Conservation (phyloP, 2,329 filamentous ascomycete species). For the Periconia sp. region DNA sequence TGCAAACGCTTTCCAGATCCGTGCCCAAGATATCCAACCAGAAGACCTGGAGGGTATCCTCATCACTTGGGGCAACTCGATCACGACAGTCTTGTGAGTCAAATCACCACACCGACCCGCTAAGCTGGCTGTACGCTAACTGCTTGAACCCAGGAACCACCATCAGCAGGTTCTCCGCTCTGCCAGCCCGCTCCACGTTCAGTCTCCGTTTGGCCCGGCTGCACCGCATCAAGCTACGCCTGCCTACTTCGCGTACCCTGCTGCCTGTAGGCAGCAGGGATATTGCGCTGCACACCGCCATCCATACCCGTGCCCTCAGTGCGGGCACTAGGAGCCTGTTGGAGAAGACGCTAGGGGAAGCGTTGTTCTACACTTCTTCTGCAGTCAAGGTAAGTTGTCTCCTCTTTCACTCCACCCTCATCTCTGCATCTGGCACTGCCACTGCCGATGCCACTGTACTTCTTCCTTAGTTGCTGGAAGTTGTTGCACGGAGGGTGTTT, state of each 20-base stretch:
- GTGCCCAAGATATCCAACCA: slow-evolving; percentile 18
- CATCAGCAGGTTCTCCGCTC: slow-evolving; percentile 19
- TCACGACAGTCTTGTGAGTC: slow-evolving; percentile 17
- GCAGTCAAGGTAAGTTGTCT: neutral
- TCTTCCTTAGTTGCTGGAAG: too few species aligned
- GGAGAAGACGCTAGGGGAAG: too few species aligned
- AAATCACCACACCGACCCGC: neutral
- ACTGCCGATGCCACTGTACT: neutral
- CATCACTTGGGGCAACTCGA: slow-evolving; percentile 11
- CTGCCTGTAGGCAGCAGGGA: slow-evolving; percentile 9
- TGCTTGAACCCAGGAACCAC: slow-evolving; percentile 6
- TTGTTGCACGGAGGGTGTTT: too few species aligned
- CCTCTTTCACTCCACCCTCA: neutral
- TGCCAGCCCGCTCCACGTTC: slow-evolving; percentile 4
- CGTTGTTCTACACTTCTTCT: neutral
- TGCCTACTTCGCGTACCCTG: slow-evolving; percentile 11
- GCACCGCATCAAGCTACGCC: neutral
- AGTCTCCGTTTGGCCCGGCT: slow-evolving; percentile 1
- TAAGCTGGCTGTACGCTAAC: too few species aligned
- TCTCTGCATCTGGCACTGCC: neutral
- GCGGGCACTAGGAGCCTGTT: slow-evolving; percentile 7
- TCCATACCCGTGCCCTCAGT: slow-evolving; percentile 19
- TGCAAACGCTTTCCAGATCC: slow-evolving; percentile 21
- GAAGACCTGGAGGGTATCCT: slow-evolving; percentile 30
- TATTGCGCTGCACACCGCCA: slow-evolving; percentile 19